Evolutionary conservation across 768 basidiomycete species (phyloP).

Genomic region (Leccinum imitatum): DNA sequence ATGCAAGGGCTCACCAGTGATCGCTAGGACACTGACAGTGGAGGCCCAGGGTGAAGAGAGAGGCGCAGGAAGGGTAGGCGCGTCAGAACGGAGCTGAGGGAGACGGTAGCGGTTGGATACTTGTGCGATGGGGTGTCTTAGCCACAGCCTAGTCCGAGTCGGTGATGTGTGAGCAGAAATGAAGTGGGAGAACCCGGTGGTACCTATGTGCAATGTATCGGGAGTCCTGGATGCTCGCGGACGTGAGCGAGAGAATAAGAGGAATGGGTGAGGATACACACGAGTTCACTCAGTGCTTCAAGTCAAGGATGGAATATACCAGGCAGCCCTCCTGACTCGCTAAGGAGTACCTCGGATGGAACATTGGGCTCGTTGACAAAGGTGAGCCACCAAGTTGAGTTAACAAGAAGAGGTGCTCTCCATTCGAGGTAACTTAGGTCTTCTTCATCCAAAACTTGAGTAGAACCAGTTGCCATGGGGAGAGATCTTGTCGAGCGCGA

Average conservation of each 20-base stretch:
- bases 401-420: constrained; percentile 79
- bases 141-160: constrained; percentile 53
- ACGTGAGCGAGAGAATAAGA: constrained; percentile 7
- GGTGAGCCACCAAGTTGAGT: constrained; percentile 97
- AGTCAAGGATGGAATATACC: constrained; percentile 70
- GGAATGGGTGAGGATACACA: constrained; percentile 36
- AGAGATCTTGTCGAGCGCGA: constrained; percentile 79
- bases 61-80: constrained; percentile 33
- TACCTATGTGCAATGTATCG: constrained; percentile 71
- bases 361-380: constrained; percentile 72
- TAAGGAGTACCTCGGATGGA: constrained; percentile 61
- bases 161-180: constrained; percentile 1
- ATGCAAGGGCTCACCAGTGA: constrained; percentile 31
- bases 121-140: constrained; percentile 55
- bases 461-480: constrained; percentile 87
- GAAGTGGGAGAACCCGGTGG: background rate
- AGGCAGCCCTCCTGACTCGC: constrained; percentile 85
- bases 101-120: constrained; percentile 81
- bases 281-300: constrained; percentile 65
- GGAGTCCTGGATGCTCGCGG: constrained; percentile 57
- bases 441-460: constrained; percentile 86
- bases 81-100: constrained; percentile 67
- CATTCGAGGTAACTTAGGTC: constrained; percentile 80
- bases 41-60: no score
- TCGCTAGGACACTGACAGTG: constrained; percentile 45